Evolutionary conservation across 2,329 filamentous ascomycete species (phyloP), one percentile per base, ranked within the genome.

Genomic region (Cladobotryum mycophilum): DNA sequence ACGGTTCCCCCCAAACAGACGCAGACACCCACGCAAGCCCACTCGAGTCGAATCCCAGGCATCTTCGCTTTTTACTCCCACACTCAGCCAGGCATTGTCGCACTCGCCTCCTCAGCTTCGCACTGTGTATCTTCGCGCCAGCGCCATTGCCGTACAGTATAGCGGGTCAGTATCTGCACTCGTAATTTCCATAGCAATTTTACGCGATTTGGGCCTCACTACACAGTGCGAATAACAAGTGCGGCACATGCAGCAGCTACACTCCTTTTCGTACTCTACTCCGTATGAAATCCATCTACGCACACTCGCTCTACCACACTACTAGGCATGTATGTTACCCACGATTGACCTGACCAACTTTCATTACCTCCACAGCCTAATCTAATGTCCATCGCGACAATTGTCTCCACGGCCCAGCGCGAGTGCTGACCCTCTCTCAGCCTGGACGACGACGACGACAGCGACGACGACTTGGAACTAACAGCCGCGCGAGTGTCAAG

Each of bases 381-480:
- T 56, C 53, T 48, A 52, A 58, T 56, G 55, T 55, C 53, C 55
- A 56, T 60, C 54, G 57, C 56, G 54, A 58, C 54, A 52, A 54
- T 53, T 42, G 57, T 57, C 55, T 55, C 58, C 58, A 60, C 58
- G 60, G 56, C 55, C 48, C 50, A 56, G 55, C 54, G 57, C 56
- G 53, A 58, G 51, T 49, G 58, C 55, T 57, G 52, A 54, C 48
- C 44, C 44, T 55, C 50, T 20, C 30, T 30, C 25, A 30, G 25
- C 25, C 25, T 20, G 25, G 25, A 8, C 25, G 57, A 56, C 46
- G 49, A 54, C 52, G 17, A 40, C 20, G 5, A 47, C 45, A 46
- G 53, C 55, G 30, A 20, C 20, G 20, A 20, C 20, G 20, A 3
- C 20, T 20, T 20, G 20, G 20, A 34, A 51, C 55, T 53, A 36